Evolutionary conservation across 2,329 filamentous ascomycete species (phyloP).

Genomic region (Claviceps fusiformis): DNA sequence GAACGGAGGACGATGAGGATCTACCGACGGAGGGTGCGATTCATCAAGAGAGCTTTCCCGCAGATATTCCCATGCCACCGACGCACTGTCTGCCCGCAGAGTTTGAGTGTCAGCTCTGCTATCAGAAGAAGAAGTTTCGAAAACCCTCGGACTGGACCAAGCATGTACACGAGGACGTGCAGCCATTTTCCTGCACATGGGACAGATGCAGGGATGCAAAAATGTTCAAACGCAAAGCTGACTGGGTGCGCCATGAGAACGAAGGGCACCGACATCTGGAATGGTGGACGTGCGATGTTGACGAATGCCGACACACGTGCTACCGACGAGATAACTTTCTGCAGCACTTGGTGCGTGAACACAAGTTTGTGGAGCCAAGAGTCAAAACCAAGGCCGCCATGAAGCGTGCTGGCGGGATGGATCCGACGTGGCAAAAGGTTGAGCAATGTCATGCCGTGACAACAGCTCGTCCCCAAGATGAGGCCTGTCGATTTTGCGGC

Average conservation of each 20-base stretch:
- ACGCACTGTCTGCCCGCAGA: constrained; percentile 65
- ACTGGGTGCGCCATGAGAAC: constrained; percentile 91
- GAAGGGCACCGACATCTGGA: constrained; percentile 81
- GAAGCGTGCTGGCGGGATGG: constrained; percentile 42
- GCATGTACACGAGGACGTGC: constrained; percentile 85
- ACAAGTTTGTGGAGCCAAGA: constrained; percentile 74
- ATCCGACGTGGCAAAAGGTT: constrained; percentile 64
- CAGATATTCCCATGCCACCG: constrained; percentile 70
- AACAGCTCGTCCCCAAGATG: constrained; percentile 48
- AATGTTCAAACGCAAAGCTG: constrained; percentile 88
- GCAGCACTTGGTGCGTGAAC: constrained; percentile 82
- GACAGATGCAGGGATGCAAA: constrained; percentile 70
- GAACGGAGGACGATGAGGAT: constrained; percentile 43
- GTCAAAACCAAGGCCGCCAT: constrained; percentile 58
- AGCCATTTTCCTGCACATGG: constrained; percentile 89
- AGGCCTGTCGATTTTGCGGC: constrained; percentile 79
- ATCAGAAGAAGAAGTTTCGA: constrained; percentile 68
- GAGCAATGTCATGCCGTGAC: constrained; percentile 67
- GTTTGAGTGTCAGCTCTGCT: constrained; percentile 84
- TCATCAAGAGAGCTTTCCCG: constrained; percentile 60
- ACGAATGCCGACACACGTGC: constrained; percentile 70
- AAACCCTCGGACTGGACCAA: constrained; percentile 97
- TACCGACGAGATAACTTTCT: constrained; percentile 87
- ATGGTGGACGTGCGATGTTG: constrained; percentile 76
- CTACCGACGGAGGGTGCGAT: constrained; percentile 57